Conservation (phyloP, 2,329 filamentous ascomycete genomes). For the Graphilbum ipis-grandicollis region DNA sequence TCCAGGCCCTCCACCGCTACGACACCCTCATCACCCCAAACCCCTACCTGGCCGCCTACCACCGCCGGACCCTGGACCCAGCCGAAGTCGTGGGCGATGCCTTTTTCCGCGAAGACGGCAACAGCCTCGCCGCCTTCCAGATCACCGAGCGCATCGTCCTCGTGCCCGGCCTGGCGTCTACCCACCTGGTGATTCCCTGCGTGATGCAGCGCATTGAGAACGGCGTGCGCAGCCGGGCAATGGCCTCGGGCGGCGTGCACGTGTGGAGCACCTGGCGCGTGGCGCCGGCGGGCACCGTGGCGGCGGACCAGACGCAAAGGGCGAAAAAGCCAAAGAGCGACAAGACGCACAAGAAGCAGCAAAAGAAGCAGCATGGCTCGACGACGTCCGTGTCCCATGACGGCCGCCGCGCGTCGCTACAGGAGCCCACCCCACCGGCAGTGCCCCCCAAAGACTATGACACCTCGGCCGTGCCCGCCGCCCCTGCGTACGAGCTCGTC, state of each 20-base stretch:
- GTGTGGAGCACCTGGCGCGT: conserved; percentile 23
- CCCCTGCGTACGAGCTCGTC: conserved; percentile 16
- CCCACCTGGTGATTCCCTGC: conserved; percentile 22
- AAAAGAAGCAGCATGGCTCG: not conserved
- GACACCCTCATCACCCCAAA: conserved; percentile 23
- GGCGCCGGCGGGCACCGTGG: conserved; percentile 10
- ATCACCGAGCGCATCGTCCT: conserved; percentile 20
- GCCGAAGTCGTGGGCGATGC: conserved; percentile 20
- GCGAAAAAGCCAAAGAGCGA: not conserved
- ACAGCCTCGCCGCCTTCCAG: conserved; percentile 14
- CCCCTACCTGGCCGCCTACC: conserved; percentile 20
- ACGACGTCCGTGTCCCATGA: not conserved
- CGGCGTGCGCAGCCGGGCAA: conserved; percentile 24
- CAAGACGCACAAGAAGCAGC: not conserved
- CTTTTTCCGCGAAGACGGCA: conserved; percentile 20
- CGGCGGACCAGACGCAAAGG: not conserved
- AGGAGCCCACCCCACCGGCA: not conserved
- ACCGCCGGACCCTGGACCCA: conserved; percentile 16
- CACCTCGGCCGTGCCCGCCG: conserved; percentile 1
- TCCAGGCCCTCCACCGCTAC: conserved; percentile 22
- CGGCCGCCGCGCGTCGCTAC: not conserved
- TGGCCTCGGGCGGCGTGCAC: conserved; percentile 23
- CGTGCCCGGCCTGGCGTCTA: conserved; percentile 21
- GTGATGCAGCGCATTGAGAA: conserved; percentile 24
- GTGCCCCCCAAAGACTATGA: not conserved